These are phyloP conservation scores for Phytophthora litchii DNA, from an alignment of 352 stramenopile genomes.

Conservation along the genomic window DNA sequence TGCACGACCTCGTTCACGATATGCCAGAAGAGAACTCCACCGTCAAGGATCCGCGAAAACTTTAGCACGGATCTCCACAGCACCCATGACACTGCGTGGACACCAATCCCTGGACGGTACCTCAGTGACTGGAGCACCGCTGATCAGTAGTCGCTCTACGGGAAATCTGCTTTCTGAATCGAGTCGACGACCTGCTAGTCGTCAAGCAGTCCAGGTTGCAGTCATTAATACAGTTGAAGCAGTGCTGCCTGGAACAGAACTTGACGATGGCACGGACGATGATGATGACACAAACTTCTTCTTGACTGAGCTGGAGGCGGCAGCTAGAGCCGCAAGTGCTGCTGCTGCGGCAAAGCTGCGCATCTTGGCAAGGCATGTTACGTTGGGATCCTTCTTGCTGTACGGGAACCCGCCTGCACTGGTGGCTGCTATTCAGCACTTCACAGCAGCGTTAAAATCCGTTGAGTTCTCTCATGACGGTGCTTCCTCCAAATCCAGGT, in stretches of 20 bases:
- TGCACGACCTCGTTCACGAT: conserved; percentile 55
- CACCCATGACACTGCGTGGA: conserved; percentile 14
- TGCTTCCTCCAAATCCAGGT: background rate
- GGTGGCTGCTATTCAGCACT: conserved; percentile 37
- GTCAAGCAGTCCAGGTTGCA: conserved; percentile 11
- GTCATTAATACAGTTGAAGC: conserved; percentile 23
- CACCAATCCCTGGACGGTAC: conserved; percentile 8
- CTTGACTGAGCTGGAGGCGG: conserved; percentile 73
- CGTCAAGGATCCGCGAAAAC: conserved; percentile 32
- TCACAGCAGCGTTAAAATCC: conserved; percentile 47
- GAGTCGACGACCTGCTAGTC: conserved; percentile 12
- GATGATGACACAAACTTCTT: conserved; percentile 69
- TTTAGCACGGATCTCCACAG: conserved; percentile 43
- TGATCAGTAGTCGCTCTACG: conserved; percentile 10
- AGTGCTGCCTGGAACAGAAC: conserved; percentile 11
- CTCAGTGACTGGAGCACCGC: background rate
- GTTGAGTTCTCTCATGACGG: conserved; percentile 17
- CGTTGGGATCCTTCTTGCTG: conserved; percentile 52
- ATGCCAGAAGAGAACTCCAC: conserved; percentile 53
- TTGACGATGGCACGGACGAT: conserved; percentile 32
- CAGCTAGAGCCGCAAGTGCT: conserved; percentile 28
- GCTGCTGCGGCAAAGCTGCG: conserved; percentile 22
- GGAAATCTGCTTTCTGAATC: conserved; percentile 5
- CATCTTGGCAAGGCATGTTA: conserved; percentile 46
- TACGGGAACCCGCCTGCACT: conserved; percentile 49